Evolutionary conservation across 768 basidiomycete species (phyloP), one percentile per base, ranked within the genome.

Genomic region (Phanerodontia chrysosporium): DNA sequence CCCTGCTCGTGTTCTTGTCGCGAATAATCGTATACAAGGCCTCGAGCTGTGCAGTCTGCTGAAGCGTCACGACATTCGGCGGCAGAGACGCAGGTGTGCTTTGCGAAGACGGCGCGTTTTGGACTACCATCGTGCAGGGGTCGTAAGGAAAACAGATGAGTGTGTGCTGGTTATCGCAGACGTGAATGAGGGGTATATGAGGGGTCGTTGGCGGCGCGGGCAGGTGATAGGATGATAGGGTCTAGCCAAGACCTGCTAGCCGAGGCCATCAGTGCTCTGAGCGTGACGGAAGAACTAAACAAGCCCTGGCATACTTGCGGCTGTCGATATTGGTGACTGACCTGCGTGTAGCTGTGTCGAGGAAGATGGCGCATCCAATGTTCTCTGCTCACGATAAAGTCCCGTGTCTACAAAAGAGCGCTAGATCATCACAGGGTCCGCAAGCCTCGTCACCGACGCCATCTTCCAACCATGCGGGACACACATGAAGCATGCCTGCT

Each of bases 21-120:
- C 96, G 74, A 71, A 97, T 95, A 72, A 97, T 96, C 12, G 95
- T 98, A 76, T 96, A 91, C 29, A 98, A 78, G 1, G 94, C 95
- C 71, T 97, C 95, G 22, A 99, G 85, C 75, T 98, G 96, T 1
- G 90, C 86, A 0, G 94, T 98, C 65, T 90, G 92, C 0, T 87
- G 88, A 1, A 98, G 80, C 3, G 90, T 93, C 71, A 89, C 86
- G n/a, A 96, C 94, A 13, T 90, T 93, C 2, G 86, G 78, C 13
- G 92, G 91, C 14, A 92, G 76, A 13, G 76, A 35, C 4, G 69
- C 70, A 3, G 74, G 74, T 2, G 68, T 66, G 3, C 67, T 61
- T 55, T 78, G 76, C 2, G 78, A 67, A 6, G 76, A 66, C 22
- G 64, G 70, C 1, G 69, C 58, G 58, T 60, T 60, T 53, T 63